Evolutionary conservation across 2,329 filamentous ascomycete genomes (phyloP).

Genomic region (Paecilomyces fulvus): DNA sequence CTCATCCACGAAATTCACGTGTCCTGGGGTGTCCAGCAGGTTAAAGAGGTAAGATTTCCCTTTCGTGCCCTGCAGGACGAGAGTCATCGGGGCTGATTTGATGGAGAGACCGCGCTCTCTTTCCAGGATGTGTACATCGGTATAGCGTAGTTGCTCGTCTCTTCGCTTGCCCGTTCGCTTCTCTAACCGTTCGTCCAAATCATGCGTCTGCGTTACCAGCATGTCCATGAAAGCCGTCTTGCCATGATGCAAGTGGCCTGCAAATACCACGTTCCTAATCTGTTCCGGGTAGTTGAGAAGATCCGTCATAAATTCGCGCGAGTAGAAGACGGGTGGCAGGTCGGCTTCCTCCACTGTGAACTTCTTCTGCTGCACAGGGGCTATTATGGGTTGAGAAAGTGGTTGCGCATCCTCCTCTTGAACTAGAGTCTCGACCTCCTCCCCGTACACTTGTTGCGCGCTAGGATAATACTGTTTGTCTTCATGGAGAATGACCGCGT

Average conservation of each 20-base stretch:
- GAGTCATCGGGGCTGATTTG: constrained; percentile 88
- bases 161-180: constrained; percentile 70
- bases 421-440: constrained; percentile 89
- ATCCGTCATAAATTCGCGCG: constrained; percentile 87
- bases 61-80: constrained; percentile 78
- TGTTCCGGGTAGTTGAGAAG: constrained; percentile 94
- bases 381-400: constrained; percentile 84
- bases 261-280: constrained; percentile 83
- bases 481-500: constrained; percentile 95
- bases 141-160: constrained; percentile 90
- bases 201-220: constrained; percentile 91
- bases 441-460: constrained; percentile 90
- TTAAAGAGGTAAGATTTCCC: constrained; percentile 95
- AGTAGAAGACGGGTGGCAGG: constrained; percentile 78
- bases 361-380: constrained; percentile 87
- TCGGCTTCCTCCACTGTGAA: constrained; percentile 90
- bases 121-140: constrained; percentile 83
- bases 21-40: constrained; percentile 89
- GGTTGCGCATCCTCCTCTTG: constrained; percentile 96
- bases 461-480: constrained; percentile 99
- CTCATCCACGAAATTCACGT: constrained; percentile 98
- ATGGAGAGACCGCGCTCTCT: constrained; percentile 83
- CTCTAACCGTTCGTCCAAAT: constrained; percentile 69
- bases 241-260: constrained; percentile 90
- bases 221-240: constrained; percentile 99